Percentiles rank a stretch among this genome's conserved stretches.
phyloP scores from a whole-genome alignment of 495 filamentous ascomycete genomes.

The Tuber magnatum region DNA sequence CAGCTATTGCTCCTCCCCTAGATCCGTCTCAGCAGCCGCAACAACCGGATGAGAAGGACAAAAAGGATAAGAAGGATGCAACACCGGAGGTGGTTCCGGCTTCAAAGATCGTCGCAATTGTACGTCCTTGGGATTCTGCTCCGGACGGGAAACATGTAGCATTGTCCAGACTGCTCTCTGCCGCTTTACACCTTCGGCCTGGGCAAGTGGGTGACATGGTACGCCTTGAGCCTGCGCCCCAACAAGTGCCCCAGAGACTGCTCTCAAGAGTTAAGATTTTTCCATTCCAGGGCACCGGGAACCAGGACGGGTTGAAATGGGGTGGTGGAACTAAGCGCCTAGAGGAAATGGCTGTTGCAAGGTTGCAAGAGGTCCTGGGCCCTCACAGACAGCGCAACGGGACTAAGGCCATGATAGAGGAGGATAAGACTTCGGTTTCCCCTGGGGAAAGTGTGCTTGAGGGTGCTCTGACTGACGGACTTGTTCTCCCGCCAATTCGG shows the following conservation, averaged over 20 bases:
- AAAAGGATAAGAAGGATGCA: conserved; percentile 48
- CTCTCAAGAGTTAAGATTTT: conserved; percentile 60
- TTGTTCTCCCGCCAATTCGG: conserved; percentile 54
- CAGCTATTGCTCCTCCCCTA: conserved; percentile 63
- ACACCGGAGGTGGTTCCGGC: conserved; percentile 43
- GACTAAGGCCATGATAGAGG: conserved; percentile 39
- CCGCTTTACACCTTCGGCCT: conserved; percentile 56
- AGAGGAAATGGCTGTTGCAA: conserved; percentile 35
- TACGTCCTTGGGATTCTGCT: conserved; percentile 75
- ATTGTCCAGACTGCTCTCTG: conserved; percentile 68
- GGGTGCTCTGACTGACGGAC: conserved; percentile 82
- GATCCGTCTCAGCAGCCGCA: conserved; percentile 67
- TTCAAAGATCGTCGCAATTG: conserved; percentile 64
- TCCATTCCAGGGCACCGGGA: conserved; percentile 59
- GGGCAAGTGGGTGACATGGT: conserved; percentile 80
- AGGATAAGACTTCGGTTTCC: conserved; percentile 35
- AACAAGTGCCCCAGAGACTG: conserved; percentile 51
- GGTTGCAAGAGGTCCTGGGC: conserved; percentile 36
- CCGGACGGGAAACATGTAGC: conserved; percentile 70
- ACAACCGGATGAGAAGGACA: conserved; percentile 55
- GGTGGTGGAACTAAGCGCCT: conserved; percentile 71
- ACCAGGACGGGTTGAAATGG: conserved; percentile 65
- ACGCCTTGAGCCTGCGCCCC: conserved; percentile 68
- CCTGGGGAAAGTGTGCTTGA: conserved; percentile 59
- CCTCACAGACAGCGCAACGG: conserved; percentile 57